phyloP scores from a whole-genome alignment of 2,329 filamentous ascomycete genomes.

The Monosporascus sp. region DNA sequence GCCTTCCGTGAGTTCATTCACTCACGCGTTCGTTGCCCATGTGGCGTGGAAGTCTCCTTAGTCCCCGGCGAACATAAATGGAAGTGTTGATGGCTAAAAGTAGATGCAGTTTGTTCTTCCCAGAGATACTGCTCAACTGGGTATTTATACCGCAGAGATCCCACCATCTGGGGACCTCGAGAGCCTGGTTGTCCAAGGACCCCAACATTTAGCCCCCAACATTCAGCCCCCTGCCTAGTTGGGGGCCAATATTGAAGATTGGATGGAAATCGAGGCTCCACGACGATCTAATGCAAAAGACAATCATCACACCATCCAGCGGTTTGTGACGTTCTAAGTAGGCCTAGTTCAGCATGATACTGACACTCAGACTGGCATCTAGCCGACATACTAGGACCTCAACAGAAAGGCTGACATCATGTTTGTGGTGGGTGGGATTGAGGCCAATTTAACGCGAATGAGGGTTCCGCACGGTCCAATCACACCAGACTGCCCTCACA shows the following conservation, averaged over 20 bases:
- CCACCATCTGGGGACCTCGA: not conserved
- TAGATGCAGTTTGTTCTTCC: too few relatives aligned
- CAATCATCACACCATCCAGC: not conserved
- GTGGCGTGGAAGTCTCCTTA: not conserved
- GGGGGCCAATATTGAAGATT: not conserved
- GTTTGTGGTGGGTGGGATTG: not conserved
- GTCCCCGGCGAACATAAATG: not conserved
- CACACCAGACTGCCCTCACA: not conserved
- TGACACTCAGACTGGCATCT: not conserved
- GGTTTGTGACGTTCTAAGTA: not conserved
- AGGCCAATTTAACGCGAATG: not conserved
- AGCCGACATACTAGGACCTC: not conserved
- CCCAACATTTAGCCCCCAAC: too few relatives aligned
- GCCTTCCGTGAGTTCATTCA: too few relatives aligned
- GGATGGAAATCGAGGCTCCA: not conserved
- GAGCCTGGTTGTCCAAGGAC: not conserved
- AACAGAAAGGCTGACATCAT: not conserved
- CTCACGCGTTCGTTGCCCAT: not conserved
- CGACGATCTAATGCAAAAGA: not conserved
- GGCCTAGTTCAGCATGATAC: not conserved
- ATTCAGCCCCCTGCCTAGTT: not conserved
- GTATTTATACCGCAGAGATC: not conserved
- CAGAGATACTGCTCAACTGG: not conserved
- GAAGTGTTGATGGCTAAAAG: not conserved
- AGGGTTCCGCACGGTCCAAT: not conserved